Evolutionary conservation across 1,284 basidiomycete species (phyloP), one percentile per base, ranked within the genome.

Genomic region (Thelephora terrestris): DNA sequence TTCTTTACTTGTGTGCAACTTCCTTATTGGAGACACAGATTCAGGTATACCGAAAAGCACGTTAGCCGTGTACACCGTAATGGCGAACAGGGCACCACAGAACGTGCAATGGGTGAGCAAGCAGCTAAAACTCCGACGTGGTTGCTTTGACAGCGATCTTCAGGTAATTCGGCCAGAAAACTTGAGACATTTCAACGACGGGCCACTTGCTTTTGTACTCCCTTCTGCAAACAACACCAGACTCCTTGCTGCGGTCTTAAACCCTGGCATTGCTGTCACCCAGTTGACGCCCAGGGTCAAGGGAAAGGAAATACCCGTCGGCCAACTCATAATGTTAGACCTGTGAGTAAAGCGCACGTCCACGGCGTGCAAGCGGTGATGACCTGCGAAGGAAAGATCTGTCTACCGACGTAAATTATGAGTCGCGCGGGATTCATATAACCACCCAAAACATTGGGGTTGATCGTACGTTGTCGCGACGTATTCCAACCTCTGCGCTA

Each of bases 361-460:
- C 32, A 29, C 36, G 38, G 43, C 39, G 24, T 52, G 14, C 29
- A 21, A 25, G 12, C 16, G 25, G 46, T 23, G 17, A 50, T 27
- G 50, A 38, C 21, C 18, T 16, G 34, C 35, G 17, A 52, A 86
- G 84, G 45, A 73, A 75, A 35, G 73, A 77, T 44, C 62, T 86
- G 46, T 63, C 56, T 6, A 69, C 76, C 42, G 70, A 76, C 50
- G 66, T 66, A n/a, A 64, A 65, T 9, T 84, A 76, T 71, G 73
- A 78, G 45, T 57, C 63, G 36, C 63, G 66, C 1, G 60, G 64
- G 1, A 68, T 85, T 18, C 59, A 73, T 49, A 68, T 69, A 7
- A 62, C 72, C 17, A 52, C 63, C 2, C 65, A 68, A 27, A 64
- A 61, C 29, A 60, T 64, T 10, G 76, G 77, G 12, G 40, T 40